Percentiles rank a stretch among this genome's conserved stretches.
Conservation (phyloP, 2,329 filamentous ascomycete genomes). For the Aspergillus latus region DNA sequence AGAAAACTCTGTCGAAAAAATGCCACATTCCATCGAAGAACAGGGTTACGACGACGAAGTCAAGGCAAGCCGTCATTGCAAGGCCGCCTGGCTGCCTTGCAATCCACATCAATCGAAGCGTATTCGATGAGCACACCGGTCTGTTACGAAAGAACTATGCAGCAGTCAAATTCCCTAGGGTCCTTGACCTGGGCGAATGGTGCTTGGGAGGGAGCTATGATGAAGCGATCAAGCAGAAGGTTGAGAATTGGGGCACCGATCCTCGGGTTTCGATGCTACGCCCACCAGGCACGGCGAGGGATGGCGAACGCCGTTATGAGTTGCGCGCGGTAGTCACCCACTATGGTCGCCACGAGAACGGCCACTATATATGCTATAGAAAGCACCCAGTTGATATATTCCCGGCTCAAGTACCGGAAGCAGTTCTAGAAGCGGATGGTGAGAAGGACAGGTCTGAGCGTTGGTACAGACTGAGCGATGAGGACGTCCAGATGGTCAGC, state of each 20-base stretch:
- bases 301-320: conserved; percentile 61
- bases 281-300: conserved; percentile 55
- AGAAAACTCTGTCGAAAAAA: conserved; percentile 61
- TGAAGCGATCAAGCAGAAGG: conserved; percentile 34
- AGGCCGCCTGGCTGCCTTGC: conserved; percentile 77
- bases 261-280: conserved; percentile 73
- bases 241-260: conserved; percentile 70
- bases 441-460: conserved; percentile 48
- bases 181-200: conserved; percentile 79
- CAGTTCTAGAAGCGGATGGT: conserved; percentile 33
- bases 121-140: conserved; percentile 82
- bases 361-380: conserved; percentile 91
- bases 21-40: conserved; percentile 67
- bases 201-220: conserved; percentile 63
- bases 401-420: conserved; percentile 33
- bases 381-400: conserved; percentile 57
- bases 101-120: conserved; percentile 86
- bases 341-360: conserved; percentile 87
- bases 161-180: conserved; percentile 70
- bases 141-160: conserved; percentile 81
- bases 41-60: conserved; percentile 77
- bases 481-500: conserved; percentile 72
- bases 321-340: conserved; percentile 84
- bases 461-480: conserved; percentile 93
- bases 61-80: conserved; percentile 82